phyloP scores from a whole-genome alignment of 192 early-diverging fungal species.

The Mortierella antarctica region DNA sequence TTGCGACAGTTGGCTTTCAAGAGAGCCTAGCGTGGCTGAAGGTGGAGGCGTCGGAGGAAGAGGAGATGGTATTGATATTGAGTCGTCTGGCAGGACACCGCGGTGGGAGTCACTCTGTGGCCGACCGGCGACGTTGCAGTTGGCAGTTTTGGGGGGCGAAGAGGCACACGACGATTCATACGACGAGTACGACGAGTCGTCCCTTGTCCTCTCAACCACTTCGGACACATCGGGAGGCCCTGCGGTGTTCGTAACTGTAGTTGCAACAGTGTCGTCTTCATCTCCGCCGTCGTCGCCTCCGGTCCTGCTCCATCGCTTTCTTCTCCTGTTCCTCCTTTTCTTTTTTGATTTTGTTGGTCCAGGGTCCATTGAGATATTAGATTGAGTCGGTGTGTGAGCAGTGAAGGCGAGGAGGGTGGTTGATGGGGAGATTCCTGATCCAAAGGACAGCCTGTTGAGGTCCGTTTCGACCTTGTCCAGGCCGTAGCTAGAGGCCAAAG shows the following conservation, averaged over 20 bases:
- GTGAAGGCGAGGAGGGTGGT: too few relatives aligned
- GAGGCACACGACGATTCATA: slow-evolving; percentile 31
- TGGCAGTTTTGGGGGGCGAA: slow-evolving; percentile 20
- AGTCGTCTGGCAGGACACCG: not conserved
- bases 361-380: too few relatives aligned
- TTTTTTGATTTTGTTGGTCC: not conserved
- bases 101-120: slow-evolving; percentile 2
- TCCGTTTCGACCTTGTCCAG: slow-evolving; percentile 1
- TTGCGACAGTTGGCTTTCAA: slow-evolving; percentile 1
- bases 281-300: not conserved
- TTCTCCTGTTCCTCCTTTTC: slow-evolving; percentile 1
- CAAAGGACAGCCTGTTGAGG: not conserved
- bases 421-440: too few relatives aligned
- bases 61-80: not conserved
- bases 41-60: slow-evolving; percentile 21
- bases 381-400: too few relatives aligned
- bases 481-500: not conserved
- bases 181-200: slow-evolving; percentile 20
- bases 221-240: not conserved
- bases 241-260: not conserved
- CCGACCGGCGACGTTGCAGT: slow-evolving; percentile 25
- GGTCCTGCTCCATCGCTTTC: not conserved
- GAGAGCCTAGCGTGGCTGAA: slow-evolving; percentile 8
- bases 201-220: not conserved
- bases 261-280: not conserved